Base-by-base conservation (phyloP, 345 rosid species). In the Abelmoschus esculentus region DNA sequence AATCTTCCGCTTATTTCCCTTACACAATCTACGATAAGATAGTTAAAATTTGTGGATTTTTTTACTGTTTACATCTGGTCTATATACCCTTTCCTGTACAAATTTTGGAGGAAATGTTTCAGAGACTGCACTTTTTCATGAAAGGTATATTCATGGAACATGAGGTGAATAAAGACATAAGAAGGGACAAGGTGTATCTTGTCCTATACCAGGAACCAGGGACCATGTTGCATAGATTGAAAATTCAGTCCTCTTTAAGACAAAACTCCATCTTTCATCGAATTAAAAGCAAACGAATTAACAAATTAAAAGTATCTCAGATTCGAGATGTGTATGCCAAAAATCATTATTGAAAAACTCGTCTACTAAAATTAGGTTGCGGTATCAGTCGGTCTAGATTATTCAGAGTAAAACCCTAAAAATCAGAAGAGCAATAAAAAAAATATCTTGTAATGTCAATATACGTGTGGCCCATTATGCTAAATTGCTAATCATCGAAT, bases 61-160 rank as follows among this genome's bases (percentile, higher is more conserved):
- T 54, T 15, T 15, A 14, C 12, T 34, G 12, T 12, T 44, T 38
- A 44, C 47, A 66, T 36, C 53, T 31, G 40, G 73, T 61, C 70
- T 73, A 72, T 8, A 34, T 55, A 10, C 13, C 12, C 49, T 36
- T n/a, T 6, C 49, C 28, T 4, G 14, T 44, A 42, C n/a, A 72
- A 54, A 26, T n/a, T 49, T 34, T 28, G 12, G 36, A 52, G 57
- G 29, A 60, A 56, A 61, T 47, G 63, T 62, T 55, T 70, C 66
- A 72, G 61, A n/a, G 67, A 53, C 38, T 34, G 49, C 57, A 19
- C 74, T 75, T 69, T 72, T 72, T 54, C 79, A 60, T 72, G 79
- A 73, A 73, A 75, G 47, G 69, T 62, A 17, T 49, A 14, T 49
- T 49, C 54, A 49, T 49, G 54, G 54, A 15, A 49, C 54, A 49